Conservation (phyloP, 1,284 basidiomycete species). For the Mycosarcoma maydis region DNA sequence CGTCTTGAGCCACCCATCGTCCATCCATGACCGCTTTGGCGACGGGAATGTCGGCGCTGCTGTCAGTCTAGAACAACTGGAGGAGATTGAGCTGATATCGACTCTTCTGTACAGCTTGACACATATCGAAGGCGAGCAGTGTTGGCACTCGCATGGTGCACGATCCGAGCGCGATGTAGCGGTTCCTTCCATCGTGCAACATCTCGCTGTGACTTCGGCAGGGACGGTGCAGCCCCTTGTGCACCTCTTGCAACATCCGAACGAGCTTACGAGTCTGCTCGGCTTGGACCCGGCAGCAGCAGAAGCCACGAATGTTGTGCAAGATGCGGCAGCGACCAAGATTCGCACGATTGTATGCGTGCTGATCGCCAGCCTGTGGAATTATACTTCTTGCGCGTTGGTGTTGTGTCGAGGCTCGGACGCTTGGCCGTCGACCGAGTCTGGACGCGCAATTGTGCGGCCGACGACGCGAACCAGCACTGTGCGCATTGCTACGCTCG, state of each 20-base stretch:
- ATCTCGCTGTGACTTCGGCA: constrained; percentile 21
- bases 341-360: constrained; percentile 38
- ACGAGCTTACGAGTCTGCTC: constrained; percentile 81
- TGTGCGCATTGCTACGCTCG: constrained; percentile 52
- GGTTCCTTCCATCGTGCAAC: constrained; percentile 16
- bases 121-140: constrained; percentile 30
- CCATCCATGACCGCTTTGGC: constrained; percentile 2
- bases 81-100: constrained; percentile 45
- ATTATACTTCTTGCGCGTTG: constrained; percentile 76
- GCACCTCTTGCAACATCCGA: constrained; percentile 88
- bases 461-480: constrained; percentile 54
- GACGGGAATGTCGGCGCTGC: not conserved
- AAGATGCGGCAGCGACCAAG: constrained; percentile 70
- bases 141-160: not conserved
- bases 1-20: constrained; percentile 76
- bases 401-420: constrained; percentile 76
- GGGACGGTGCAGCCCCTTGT: constrained; percentile 80
- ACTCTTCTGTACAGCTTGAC: constrained; percentile 51
- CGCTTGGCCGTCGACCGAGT: constrained; percentile 77
- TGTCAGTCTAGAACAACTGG: constrained; percentile 49
- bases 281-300: constrained; percentile 78
- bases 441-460: constrained; percentile 68
- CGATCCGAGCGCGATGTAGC: constrained; percentile 4
- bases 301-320: constrained; percentile 68
- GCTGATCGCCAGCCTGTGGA: constrained; percentile 74